Conservation (phyloP, 495 filamentous ascomycete species). For the Usnea hakonensis region DNA sequence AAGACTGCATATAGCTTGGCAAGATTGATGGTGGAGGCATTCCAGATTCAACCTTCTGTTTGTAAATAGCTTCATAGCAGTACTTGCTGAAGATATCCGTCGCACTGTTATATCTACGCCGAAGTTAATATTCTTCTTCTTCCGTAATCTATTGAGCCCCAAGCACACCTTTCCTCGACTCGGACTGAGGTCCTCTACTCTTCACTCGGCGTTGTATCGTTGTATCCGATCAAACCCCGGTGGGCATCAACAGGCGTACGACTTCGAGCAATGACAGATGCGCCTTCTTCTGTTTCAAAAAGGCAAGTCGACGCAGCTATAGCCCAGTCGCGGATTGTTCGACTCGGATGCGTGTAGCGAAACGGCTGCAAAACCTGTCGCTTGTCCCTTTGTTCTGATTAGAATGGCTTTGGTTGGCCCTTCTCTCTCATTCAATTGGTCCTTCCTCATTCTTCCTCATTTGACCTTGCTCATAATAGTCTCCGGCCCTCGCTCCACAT, state of each 20-base stretch:
- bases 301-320: not conserved
- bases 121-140: not conserved
- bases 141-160: not conserved
- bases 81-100: not conserved
- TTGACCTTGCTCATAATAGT: constrained; percentile 88
- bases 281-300: not conserved
- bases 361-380: not conserved
- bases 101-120: not conserved
- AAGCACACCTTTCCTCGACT: not conserved
- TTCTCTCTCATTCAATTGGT: not conserved
- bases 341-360: not conserved
- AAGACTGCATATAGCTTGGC: not conserved
- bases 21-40: too few species aligned
- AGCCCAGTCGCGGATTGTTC: not conserved
- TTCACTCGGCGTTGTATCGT: too few species aligned
- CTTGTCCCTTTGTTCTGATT: not conserved
- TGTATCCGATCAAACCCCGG: too few species aligned
- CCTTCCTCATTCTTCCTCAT: constrained; percentile 53
- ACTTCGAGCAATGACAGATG: not conserved
- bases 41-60: too few species aligned
- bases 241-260: not conserved
- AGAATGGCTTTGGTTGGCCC: not conserved
- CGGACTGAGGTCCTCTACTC: not conserved
- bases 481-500: constrained; percentile 67
- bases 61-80: too few species aligned